Evolutionary conservation across 768 basidiomycete genomes (phyloP).

Genomic region (Multifurca ochricompacta): DNA sequence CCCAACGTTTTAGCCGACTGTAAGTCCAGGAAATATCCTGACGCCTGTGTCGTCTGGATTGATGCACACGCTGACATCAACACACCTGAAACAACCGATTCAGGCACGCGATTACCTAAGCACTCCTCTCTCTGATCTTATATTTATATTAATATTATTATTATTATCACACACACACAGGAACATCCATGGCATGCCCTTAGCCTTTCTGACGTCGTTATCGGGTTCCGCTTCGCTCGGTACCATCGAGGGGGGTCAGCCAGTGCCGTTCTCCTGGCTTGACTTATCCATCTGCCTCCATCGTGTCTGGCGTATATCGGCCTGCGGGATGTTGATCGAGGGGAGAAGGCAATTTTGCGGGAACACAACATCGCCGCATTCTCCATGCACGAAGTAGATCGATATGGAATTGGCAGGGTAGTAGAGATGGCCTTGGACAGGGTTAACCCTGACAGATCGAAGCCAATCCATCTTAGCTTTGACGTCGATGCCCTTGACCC

Average conservation of each 20-base stretch:
- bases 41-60: slow-evolving; percentile 89
- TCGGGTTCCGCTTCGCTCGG: slow-evolving; percentile 9
- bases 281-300: slow-evolving; percentile 55
- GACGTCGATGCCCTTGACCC: slow-evolving; percentile 96
- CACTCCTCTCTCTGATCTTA: too few relatives aligned
- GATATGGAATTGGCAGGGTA: slow-evolving; percentile 86
- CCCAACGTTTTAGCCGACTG: slow-evolving; percentile 10
- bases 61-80: slow-evolving; percentile 99
- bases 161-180: slow-evolving; percentile 47
- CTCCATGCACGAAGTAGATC: slow-evolving; percentile 59
- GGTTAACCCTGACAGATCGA: slow-evolving; percentile 77
- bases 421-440: slow-evolving; percentile 95
- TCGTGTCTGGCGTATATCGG: slow-evolving; percentile 93
- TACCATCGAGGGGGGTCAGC: neutral
- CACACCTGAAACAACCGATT: slow-evolving; percentile 71
- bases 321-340: slow-evolving; percentile 84
- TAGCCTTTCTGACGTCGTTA: slow-evolving; percentile 77
- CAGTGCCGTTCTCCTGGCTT: slow-evolving; percentile 42
- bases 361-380: slow-evolving; percentile 74
- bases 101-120: slow-evolving; percentile 44
- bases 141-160: too few relatives aligned
- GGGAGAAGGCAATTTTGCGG: slow-evolving; percentile 80
- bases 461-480: slow-evolving; percentile 91
- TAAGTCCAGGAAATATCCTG: slow-evolving; percentile 50
- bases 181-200: slow-evolving; percentile 97